Conservation (phyloP, 1,284 basidiomycete species). For the Meira nashicola region DNA sequence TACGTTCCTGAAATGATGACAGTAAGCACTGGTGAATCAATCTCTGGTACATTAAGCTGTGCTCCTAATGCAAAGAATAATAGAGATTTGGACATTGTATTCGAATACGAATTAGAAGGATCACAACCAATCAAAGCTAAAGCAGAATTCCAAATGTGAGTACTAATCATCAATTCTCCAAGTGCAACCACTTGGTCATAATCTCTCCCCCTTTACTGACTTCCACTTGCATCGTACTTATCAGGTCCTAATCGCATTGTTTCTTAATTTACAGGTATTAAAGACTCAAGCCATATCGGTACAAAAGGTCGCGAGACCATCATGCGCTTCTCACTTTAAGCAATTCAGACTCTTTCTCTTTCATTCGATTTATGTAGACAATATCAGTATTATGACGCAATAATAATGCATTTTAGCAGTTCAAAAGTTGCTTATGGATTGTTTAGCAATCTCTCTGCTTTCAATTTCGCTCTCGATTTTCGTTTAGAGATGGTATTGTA, state of each 20-base stretch:
- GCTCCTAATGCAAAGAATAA: constrained; percentile 48
- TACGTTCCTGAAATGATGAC: constrained; percentile 49
- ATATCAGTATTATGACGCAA: too few relatives aligned
- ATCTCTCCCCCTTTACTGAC: background rate
- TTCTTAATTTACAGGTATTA: background rate
- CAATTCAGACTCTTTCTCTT: too few relatives aligned
- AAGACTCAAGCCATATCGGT: background rate
- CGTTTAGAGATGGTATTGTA: too few relatives aligned
- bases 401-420: too few relatives aligned
- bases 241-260: background rate
- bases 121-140: background rate
- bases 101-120: constrained; percentile 28
- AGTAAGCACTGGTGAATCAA: constrained; percentile 40
- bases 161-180: background rate
- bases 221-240: background rate
- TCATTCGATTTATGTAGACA: too few relatives aligned
- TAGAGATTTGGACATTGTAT: constrained; percentile 48
- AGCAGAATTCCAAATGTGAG: constrained; percentile 10
- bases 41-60: constrained; percentile 41
- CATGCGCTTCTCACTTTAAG: background rate
- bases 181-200: background rate
- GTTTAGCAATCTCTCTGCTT: too few relatives aligned
- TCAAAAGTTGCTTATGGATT: too few relatives aligned
- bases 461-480: too few relatives aligned
- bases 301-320: background rate